Conservation (phyloP, 768 basidiomycete species). For the Sistotremastrum niveocremeum region DNA sequence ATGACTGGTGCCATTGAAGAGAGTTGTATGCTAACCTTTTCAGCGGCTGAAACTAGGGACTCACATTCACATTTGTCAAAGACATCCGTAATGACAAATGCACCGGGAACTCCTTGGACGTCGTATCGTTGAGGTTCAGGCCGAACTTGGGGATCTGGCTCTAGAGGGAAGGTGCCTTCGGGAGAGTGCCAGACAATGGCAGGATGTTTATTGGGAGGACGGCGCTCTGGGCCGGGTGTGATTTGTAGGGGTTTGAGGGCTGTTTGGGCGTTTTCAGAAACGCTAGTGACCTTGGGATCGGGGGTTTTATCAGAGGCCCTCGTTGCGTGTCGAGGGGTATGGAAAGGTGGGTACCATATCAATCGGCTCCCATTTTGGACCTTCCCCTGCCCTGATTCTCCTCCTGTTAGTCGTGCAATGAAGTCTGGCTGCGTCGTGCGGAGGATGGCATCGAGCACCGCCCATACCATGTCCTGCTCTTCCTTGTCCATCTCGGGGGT, state of each 20-base stretch:
- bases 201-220: slow-evolving; percentile 39
- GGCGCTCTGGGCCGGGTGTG: slow-evolving; percentile 32
- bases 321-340: no score
- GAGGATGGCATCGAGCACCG: slow-evolving; percentile 35
- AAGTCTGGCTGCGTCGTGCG: slow-evolving; percentile 21
- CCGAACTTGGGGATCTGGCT: slow-evolving; percentile 11
- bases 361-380: no score
- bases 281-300: no score
- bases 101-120: slow-evolving; percentile 32
- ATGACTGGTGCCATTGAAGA: no score
- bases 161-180: slow-evolving; percentile 20
- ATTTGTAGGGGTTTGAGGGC: slow-evolving; percentile 8
- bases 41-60: slow-evolving; percentile 30
- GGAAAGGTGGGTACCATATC: no score
- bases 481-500: slow-evolving; percentile 26
- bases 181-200: slow-evolving; percentile 35
- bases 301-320: no score
- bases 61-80: slow-evolving; percentile 31
- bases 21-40: slow-evolving; percentile 9
- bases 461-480: slow-evolving; percentile 28
- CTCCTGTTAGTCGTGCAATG: no score
- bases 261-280: no score
- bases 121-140: slow-evolving; percentile 21
- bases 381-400: not conserved
- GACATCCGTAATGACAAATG: slow-evolving; percentile 35